phyloP scores from a whole-genome alignment of 108 stramenopile species.

The Fragilaria radians region DNA sequence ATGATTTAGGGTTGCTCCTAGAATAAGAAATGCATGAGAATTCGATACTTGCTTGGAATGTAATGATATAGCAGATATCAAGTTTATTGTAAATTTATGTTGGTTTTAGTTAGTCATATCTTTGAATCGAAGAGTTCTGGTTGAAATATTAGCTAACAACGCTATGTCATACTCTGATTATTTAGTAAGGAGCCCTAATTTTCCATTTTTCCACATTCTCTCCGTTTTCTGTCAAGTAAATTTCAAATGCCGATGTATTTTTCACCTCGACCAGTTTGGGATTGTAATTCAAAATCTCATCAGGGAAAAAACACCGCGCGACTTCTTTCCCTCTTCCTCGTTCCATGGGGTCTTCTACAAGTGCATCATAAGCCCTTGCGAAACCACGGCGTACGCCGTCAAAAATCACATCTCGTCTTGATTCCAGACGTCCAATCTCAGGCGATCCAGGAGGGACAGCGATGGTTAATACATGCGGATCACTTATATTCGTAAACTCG shows the following conservation, averaged over 20 bases:
- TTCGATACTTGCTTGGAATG: too few relatives aligned
- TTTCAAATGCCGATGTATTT: constrained; percentile 42
- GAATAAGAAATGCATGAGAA: too few relatives aligned
- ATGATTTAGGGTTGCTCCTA: too few relatives aligned
- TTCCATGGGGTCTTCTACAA: constrained; percentile 74
- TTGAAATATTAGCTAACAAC: too few relatives aligned
- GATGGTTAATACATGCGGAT: constrained; percentile 65
- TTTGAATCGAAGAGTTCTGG: too few relatives aligned
- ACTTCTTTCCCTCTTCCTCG: constrained; percentile 58
- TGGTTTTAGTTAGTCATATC: too few relatives aligned
- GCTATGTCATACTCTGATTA: too few relatives aligned
- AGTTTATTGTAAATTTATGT: too few relatives aligned
- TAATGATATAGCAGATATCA: too few relatives aligned
- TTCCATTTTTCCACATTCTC: constrained; percentile 10
- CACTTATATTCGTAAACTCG: constrained; percentile 33
- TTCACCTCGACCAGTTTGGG: constrained; percentile 30
- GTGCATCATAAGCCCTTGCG: constrained; percentile 85
- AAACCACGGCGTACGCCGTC: constrained; percentile 83
- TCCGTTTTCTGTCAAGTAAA: constrained; percentile 22
- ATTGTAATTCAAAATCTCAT: constrained; percentile 82
- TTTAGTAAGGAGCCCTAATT: neutral
- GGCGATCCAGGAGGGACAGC: constrained; percentile 79
- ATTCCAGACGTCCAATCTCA: constrained; percentile 78
- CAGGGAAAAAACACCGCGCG: constrained; percentile 67
- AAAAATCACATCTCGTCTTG: constrained; percentile 72